Conservation (phyloP, 2,329 filamentous ascomycete genomes). For the Paraphaeosphaeria sporulosa region DNA sequence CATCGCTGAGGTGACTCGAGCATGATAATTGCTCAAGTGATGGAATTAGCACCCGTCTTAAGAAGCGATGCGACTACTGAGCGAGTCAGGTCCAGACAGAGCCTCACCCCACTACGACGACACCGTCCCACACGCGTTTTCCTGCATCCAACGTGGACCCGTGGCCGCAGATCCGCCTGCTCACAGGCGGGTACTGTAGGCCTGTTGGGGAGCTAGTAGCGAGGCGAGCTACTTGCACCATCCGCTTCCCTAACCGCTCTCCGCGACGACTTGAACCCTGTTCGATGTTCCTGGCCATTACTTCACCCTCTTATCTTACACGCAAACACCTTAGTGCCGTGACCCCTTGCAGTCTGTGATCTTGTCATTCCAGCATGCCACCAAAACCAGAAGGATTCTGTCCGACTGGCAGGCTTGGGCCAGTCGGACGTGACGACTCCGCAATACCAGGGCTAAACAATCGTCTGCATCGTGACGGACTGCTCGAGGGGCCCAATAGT, state of each 20-base stretch:
- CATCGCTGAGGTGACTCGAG: constrained; percentile 11
- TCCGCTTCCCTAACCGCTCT: constrained; percentile 21
- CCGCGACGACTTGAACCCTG: constrained; percentile 23
- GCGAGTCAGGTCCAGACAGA: constrained; percentile 15
- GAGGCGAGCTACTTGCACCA: constrained; percentile 34
- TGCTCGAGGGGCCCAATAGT: constrained; percentile 15
- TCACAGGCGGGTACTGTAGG: constrained; percentile 26
- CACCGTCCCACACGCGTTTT: constrained; percentile 37
- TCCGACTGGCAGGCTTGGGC: constrained; percentile 21
- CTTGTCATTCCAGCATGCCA: constrained; percentile 28
- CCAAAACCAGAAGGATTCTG: constrained; percentile 23
- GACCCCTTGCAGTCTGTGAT: constrained; percentile 29
- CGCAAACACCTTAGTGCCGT: constrained; percentile 37
- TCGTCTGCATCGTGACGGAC: constrained; percentile 19
- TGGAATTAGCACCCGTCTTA: constrained; percentile 8
- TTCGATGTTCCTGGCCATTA: constrained; percentile 16
- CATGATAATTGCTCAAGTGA: not conserved
- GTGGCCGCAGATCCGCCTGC: constrained; percentile 43
- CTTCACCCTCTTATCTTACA: constrained; percentile 28
- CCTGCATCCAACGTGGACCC: constrained; percentile 37
- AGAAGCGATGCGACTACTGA: constrained; percentile 6
- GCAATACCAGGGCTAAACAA: constrained; percentile 16
- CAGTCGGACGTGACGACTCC: constrained; percentile 22
- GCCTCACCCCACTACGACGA: constrained; percentile 31
- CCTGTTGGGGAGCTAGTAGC: constrained; percentile 24